Percentiles rank a stretch among this genome's conserved stretches.
Evolutionary conservation across 148 eudicot genomes (phyloP).

Genomic region (Chenopodium berlandieri): DNA sequence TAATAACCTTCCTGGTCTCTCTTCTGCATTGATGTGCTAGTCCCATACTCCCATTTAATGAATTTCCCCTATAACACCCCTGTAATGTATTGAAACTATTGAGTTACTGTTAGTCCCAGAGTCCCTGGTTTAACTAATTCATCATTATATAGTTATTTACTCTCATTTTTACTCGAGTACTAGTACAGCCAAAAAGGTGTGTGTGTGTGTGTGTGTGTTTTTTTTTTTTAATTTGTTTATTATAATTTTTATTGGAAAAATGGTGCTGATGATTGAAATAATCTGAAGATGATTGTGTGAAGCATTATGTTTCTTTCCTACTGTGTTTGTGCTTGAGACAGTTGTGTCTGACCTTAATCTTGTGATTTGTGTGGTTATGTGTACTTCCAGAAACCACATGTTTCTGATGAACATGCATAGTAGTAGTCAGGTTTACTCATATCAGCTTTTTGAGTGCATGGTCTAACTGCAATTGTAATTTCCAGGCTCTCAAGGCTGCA

Average conservation of each 20-base stretch:
- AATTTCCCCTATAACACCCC: not conserved
- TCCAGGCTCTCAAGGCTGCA: conserved; percentile 68
- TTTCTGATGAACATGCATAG: conserved; percentile 26
- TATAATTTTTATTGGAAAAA: not conserved
- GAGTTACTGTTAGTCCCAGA: not conserved
- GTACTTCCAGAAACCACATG: conserved; percentile 2
- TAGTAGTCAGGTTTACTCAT: conserved; percentile 5
- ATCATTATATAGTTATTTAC: not conserved
- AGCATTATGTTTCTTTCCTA: not conserved
- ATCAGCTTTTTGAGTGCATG: conserved; percentile 17
- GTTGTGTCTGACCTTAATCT: conserved; percentile 20
- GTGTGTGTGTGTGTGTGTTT: too few species aligned
- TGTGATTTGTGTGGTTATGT: not conserved
- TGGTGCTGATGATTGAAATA: not conserved
- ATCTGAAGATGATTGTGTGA: not conserved
- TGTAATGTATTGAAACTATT: not conserved
- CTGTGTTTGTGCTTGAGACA: not conserved
- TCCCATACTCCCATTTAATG: not conserved
- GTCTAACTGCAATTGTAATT: conserved; percentile 21
- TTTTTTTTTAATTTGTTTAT: too few species aligned
- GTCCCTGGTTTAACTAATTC: not conserved
- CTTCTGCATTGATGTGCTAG: not conserved
- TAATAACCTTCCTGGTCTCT: conserved; percentile 7
- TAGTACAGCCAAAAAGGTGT: too few species aligned
- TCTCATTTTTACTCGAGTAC: not conserved